A percentile compares a stretch with the other conserved stretches of the same genome.
phyloP scores from a whole-genome alignment of 306 rosid species.

The Heteromeles arbutifolia region DNA sequence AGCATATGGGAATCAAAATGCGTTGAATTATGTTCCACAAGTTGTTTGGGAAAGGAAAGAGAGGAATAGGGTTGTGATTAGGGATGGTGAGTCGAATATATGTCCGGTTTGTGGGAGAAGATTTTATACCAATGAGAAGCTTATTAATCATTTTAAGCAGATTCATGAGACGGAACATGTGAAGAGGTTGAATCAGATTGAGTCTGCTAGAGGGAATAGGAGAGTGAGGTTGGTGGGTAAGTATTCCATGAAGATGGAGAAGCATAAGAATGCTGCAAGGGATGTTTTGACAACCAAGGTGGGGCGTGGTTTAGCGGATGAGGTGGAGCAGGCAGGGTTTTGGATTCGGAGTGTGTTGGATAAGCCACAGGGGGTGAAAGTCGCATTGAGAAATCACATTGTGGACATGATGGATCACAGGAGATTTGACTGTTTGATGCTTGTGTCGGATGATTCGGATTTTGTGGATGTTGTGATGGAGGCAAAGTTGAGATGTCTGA shows the following conservation, averaged over 20 bases:
- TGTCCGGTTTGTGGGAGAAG: conserved; percentile 79
- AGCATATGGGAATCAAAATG: conserved; percentile 60
- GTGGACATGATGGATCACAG: conserved; percentile 64
- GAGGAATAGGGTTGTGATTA: conserved; percentile 50
- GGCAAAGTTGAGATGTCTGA: conserved; percentile 64
- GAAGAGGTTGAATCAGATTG: conserved; percentile 67
- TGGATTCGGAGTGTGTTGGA: conserved; percentile 44
- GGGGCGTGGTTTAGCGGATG: conserved; percentile 58
- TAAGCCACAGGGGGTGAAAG: conserved; percentile 46
- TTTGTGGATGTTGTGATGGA: conserved; percentile 59
- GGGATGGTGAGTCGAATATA: conserved; percentile 38
- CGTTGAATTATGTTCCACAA: conserved; percentile 48
- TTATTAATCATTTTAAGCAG: conserved; percentile 61
- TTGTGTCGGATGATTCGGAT: conserved; percentile 76
- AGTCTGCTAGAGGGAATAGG: conserved; percentile 64
- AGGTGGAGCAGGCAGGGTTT: conserved; percentile 69
- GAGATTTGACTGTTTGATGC: conserved; percentile 61
- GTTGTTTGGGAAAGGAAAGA: conserved; percentile 46
- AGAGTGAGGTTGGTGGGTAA: conserved; percentile 66
- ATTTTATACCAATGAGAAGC: conserved; percentile 58
- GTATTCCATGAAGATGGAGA: conserved; percentile 88
- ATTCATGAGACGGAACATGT: conserved; percentile 62
- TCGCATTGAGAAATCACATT: conserved; percentile 45
- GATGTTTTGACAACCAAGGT: conserved; percentile 50
- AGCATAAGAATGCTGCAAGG: conserved; percentile 60